These are phyloP conservation scores for Aspergillus coremiiformis DNA, from an alignment of 495 filamentous ascomycete genomes.

Conservation along the genomic window DNA sequence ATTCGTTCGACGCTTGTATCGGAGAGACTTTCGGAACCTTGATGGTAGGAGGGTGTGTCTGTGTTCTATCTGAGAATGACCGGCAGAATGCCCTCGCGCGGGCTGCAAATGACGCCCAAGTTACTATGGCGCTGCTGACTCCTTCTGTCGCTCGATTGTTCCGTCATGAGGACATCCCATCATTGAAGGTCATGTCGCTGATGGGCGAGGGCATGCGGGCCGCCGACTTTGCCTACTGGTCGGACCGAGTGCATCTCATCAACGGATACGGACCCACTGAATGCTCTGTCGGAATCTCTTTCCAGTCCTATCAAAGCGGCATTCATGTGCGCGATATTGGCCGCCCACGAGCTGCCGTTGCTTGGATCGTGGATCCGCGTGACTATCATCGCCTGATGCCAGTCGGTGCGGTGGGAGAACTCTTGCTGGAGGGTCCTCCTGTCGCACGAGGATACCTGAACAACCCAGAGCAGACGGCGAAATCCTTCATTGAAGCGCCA, in stretches of 20 bases:
- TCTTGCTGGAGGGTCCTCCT: not conserved
- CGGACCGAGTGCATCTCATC: not conserved
- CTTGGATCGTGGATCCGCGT: not conserved
- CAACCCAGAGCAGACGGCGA: not conserved
- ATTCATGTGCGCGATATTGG: no score
- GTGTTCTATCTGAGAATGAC: slow-evolving; percentile 43
- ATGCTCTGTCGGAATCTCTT: not conserved
- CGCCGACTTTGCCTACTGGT: not conserved
- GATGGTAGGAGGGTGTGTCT: slow-evolving; percentile 47
- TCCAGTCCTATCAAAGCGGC: no score
- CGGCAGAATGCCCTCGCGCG: slow-evolving; percentile 22
- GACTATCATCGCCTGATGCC: not conserved
- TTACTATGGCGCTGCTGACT: slow-evolving; percentile 23
- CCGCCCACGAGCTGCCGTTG: not conserved
- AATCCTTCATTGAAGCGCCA: not conserved
- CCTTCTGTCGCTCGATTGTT: slow-evolving; percentile 23
- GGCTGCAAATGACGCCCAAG: slow-evolving; percentile 17
- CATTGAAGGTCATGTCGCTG: slow-evolving; percentile 16
- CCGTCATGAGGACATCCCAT: slow-evolving; percentile 12
- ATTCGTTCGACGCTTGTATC: slow-evolving; percentile 36
- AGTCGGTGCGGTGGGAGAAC: not conserved
- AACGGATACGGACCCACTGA: not conserved
- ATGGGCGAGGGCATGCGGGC: slow-evolving; percentile 21
- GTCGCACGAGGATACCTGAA: not conserved
- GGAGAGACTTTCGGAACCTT: slow-evolving; percentile 53